These are phyloP conservation scores for Periconia sp. DNA, from an alignment of 2,329 filamentous ascomycete species.

Conservation along the genomic window DNA sequence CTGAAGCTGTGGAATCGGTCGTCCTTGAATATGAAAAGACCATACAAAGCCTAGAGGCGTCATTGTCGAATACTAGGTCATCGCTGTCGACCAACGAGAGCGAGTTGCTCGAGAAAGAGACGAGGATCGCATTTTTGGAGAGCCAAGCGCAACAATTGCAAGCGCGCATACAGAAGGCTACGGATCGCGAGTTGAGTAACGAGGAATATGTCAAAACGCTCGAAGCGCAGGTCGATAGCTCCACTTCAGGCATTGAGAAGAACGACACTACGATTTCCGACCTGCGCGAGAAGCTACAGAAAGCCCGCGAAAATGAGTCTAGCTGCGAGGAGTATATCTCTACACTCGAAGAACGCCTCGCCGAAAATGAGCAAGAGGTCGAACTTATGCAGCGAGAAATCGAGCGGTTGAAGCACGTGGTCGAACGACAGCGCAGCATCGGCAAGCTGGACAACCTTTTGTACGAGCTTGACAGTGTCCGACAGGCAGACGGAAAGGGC, in stretches of 20 bases:
- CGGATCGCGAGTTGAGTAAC: constrained; percentile 89
- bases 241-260: constrained; percentile 90
- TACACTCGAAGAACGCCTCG: constrained; percentile 90
- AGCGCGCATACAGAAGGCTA: constrained; percentile 85
- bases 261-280: constrained; percentile 85
- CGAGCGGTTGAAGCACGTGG: constrained; percentile 89
- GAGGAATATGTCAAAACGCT: constrained; percentile 93
- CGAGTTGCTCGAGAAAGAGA: constrained; percentile 87
- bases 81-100: constrained; percentile 87
- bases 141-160: constrained; percentile 92
- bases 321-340: constrained; percentile 97
- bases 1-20: constrained; percentile 93
- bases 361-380: constrained; percentile 93
- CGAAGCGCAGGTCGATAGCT: constrained; percentile 87
- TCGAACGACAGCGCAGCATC: constrained; percentile 92
- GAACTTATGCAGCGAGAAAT: constrained; percentile 98
- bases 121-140: constrained; percentile 89
- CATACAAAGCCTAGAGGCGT: constrained; percentile 90
- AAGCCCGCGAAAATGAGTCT: constrained; percentile 87
- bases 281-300: constrained; percentile 87
- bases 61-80: constrained; percentile 83
- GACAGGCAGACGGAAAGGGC: constrained; percentile 41
- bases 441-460: constrained; percentile 93
- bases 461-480: constrained; percentile 78
- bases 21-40: constrained; percentile 99